These are phyloP conservation scores for Rosa hybrid DNA, from an alignment of 331 rosid genomes.

Conservation along the genomic window DNA sequence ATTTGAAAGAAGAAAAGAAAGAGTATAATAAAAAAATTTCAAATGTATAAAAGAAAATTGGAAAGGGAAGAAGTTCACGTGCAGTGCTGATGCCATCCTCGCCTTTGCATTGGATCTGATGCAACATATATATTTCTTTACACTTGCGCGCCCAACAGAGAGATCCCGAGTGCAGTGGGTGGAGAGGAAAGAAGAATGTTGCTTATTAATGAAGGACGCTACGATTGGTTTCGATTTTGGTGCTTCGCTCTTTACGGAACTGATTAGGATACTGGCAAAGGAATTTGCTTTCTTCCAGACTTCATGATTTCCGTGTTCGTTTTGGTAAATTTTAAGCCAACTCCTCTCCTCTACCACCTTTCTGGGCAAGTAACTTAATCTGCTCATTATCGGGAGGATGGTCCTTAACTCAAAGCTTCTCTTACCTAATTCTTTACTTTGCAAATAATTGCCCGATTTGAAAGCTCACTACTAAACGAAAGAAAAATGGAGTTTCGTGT, in stretches of 20 bases:
- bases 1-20: not conserved
- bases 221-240: slow-evolving; percentile 23
- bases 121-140: slow-evolving; percentile 6
- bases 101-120: slow-evolving; percentile 73
- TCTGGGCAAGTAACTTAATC: not conserved
- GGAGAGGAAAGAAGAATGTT: slow-evolving; percentile 38
- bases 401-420: not conserved
- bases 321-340: slow-evolving; percentile 5
- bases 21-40: not conserved
- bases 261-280: slow-evolving; percentile 27
- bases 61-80: slow-evolving; percentile 48
- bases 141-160: not conserved
- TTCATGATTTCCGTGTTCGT: slow-evolving; percentile 24
- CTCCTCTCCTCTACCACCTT: not conserved
- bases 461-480: not conserved
- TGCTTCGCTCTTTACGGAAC: slow-evolving; percentile 25
- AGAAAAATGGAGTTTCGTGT: no score
- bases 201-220: slow-evolving; percentile 36
- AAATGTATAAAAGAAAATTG: not conserved
- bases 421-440: not conserved
- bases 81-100: slow-evolving; percentile 33
- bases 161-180: not conserved
- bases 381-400: not conserved
- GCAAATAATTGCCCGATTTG: not conserved
- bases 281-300: slow-evolving; percentile 20